Evolutionary conservation across 2,329 filamentous ascomycete genomes (phyloP), one percentile per base, ranked within the genome.

Genomic region (Fusarium newnesense): DNA sequence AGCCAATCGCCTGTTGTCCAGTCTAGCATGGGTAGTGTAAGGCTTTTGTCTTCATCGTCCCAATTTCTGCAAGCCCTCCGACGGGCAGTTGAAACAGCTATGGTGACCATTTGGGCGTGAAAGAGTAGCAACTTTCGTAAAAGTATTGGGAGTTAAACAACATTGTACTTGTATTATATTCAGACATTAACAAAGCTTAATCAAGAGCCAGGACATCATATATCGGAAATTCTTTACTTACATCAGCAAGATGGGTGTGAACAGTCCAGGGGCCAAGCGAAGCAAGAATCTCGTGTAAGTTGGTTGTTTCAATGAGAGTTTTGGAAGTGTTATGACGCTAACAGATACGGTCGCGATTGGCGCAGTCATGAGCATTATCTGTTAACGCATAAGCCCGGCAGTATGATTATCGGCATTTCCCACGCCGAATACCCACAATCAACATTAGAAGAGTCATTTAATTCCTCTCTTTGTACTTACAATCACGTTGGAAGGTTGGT

Each of bases 241-340:
- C 9, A 16, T 7, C 10, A 32, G 5, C 5, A 21, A 7, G 13
- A 18, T 18, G 3, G 5, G 2, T 12, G 7, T 2, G 9, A 3
- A 5, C 10, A 1, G 10, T 12, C 4, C 8, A 49, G 2, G 8
- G 12, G 10, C 0, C 1, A 21, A 0, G 0, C 4, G 2, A 21
- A 15, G 10, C 10, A 6, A 2, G 3, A 1, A 3, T 2, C 11
- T 28, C 21, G 2, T 3, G 16, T 11, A 28, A 7, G 5, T 4
- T 12, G 18, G 43, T 21, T 28, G 24, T 7, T 9, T 21, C 5
- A 7, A 3, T 21, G 9, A 9, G 4, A 19, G 43, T 2, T 26
- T 6, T 13, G 18, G 18, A 9, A 19, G 21, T 32, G 46, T 24
- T 32, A 13, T 9, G 3, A 13, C 15, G 5, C 15, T 13, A 24